Percentiles rank a stretch among this genome's conserved stretches.
Conservation (phyloP, 1,139 yeast genomes). For the Pneumocystis murina region DNA sequence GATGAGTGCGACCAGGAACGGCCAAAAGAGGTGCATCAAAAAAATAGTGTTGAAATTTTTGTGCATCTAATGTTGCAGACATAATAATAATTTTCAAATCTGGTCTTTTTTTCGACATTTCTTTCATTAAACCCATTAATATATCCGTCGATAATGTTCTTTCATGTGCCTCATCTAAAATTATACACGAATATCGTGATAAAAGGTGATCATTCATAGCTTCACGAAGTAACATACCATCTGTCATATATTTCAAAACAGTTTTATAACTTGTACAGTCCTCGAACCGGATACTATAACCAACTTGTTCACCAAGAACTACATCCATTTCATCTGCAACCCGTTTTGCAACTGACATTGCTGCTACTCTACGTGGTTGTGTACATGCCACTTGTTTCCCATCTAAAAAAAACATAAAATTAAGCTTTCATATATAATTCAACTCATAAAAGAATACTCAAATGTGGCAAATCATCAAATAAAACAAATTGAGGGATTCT, state of each 20-base stretch:
- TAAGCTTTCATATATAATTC: neutral
- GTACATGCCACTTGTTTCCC: conserved; percentile 88
- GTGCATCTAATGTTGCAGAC: conserved; percentile 97
- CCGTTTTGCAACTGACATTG: conserved; percentile 92
- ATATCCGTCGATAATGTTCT: conserved; percentile 94
- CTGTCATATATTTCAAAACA: conserved; percentile 88
- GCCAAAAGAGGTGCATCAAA: conserved; percentile 85
- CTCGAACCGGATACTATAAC: conserved; percentile 85
- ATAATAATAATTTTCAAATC: conserved; percentile 84
- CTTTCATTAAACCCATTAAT: conserved; percentile 83
- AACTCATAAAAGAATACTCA: conserved; percentile 18
- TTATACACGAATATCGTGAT: conserved; percentile 69
- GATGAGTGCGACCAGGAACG: conserved; percentile 95
- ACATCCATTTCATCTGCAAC: conserved; percentile 97
- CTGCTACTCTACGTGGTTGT: conserved; percentile 95
- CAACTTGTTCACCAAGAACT: conserved; percentile 77
- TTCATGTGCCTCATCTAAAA: conserved; percentile 96
- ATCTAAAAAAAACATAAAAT: conserved; percentile 16
- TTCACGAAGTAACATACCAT: conserved; percentile 93
- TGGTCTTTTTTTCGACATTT: conserved; percentile 61
- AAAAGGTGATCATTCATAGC: conserved; percentile 93
- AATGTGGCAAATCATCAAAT: conserved; percentile 80
- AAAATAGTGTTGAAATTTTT: conserved; percentile 82
- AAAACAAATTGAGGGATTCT: conserved; percentile 81
- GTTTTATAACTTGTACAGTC: conserved; percentile 72